A percentile compares a stretch with the other conserved stretches of the same genome.
Conservation (phyloP, 2,329 filamentous ascomycete genomes). For the Colletotrichum gloeosporioides region DNA sequence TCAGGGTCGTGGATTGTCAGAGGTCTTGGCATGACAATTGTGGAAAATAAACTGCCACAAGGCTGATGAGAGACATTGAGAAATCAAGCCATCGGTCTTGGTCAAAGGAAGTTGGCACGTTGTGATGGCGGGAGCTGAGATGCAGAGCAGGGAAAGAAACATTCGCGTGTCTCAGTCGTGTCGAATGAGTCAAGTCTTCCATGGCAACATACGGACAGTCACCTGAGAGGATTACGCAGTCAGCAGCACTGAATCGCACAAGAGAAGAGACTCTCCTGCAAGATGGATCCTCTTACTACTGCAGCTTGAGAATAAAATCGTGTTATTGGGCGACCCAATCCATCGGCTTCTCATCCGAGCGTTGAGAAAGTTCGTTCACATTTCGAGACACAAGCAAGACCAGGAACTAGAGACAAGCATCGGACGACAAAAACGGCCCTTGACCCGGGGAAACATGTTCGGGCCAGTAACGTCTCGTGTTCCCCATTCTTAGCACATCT, state of each 20-base stretch:
- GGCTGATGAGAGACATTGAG: neutral
- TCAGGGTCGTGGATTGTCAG: neutral
- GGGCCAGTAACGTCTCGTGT: neutral
- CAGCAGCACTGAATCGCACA: neutral
- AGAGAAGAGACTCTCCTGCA: neutral
- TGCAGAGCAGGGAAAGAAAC: neutral
- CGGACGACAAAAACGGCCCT: neutral
- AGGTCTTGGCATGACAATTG: slow-evolving; percentile 2
- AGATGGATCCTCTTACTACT: neutral
- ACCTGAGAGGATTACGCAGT: neutral
- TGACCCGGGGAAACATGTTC: no score
- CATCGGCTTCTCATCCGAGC: neutral
- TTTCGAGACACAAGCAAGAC: neutral
- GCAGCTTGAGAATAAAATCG: neutral
- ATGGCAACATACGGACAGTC: neutral
- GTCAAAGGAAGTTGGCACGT: neutral
- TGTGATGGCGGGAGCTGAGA: neutral
- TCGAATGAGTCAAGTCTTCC: neutral
- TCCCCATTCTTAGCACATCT: neutral
- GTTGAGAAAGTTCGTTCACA: neutral
- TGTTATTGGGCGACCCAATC: neutral
- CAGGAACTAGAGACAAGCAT: neutral
- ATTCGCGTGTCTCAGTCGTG: neutral
- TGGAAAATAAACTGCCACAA: neutral
- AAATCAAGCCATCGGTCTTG: neutral